Evolutionary conservation across 2,329 filamentous ascomycete genomes (phyloP).

Genomic region (Fusarium liriodendri): DNA sequence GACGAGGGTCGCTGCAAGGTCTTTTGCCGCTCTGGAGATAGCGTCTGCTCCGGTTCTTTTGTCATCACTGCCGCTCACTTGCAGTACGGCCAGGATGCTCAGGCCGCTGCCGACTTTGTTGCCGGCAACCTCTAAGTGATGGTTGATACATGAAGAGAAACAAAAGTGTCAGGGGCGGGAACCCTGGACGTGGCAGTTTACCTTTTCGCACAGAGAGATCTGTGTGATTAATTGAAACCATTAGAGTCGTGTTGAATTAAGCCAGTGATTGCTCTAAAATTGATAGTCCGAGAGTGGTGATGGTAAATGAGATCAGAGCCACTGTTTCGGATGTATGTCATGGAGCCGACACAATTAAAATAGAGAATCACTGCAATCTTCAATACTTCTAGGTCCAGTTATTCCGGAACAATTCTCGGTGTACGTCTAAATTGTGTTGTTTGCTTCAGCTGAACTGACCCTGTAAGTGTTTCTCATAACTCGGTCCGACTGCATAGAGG

Average conservation of each 20-base stretch:
- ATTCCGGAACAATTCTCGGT: not conserved
- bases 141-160: not conserved
- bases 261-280: not conserved
- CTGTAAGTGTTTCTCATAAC: not conserved
- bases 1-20: conserved; percentile 38
- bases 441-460: not conserved
- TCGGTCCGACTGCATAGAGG: not conserved
- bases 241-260: not conserved
- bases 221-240: not conserved
- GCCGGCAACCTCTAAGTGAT: conserved; percentile 32
- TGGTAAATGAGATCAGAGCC: not conserved
- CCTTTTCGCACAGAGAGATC: not conserved
- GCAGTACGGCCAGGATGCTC: conserved; percentile 45
- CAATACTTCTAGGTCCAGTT: not conserved
- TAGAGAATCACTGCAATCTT: not conserved
- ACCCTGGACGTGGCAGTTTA: not conserved
- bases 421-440: not conserved
- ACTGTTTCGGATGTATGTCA: not conserved
- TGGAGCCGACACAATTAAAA: not conserved
- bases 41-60: conserved; percentile 46
- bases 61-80: conserved; percentile 43
- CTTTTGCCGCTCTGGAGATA: conserved; percentile 49
- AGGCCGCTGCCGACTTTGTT: conserved; percentile 44
- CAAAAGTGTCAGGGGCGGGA: not conserved
- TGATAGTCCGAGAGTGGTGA: not conserved